Base-by-base conservation (phyloP, 768 basidiomycete species). In the Tulasnella calospora region DNA sequence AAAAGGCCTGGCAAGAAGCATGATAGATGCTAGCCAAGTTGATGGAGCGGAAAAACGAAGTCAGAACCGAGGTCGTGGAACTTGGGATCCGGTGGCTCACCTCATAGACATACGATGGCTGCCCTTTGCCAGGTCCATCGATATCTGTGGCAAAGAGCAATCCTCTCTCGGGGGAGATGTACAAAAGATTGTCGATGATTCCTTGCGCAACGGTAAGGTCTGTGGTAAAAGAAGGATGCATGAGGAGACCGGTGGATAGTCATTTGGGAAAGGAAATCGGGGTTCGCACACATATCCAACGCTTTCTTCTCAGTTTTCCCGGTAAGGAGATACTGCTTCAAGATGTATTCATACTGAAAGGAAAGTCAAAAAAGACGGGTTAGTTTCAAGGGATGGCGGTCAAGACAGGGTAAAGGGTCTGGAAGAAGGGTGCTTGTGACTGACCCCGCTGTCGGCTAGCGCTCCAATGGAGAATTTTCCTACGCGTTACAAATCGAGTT, bases 1-100 rank as follows among this genome's bases (percentile, higher is more conserved):
- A 94, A 85, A 19, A 94, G 85, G 23, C 93, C 92, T 0, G 92
- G 92, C 71, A 92, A 86, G 85, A 93, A 94, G 84, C 92, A 93
- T 10, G 92, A 89, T 36, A 94, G 85, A 81, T 94, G 92, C 80
- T 94, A 92, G 15, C 8, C 30, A 15, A 33, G 27, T 67, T 1
- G n/a, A 27, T 9, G 5, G 81, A 71, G 71, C 27, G 9, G 33
- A 75, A 75, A 38, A 21, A 78, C 19, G 9, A 41, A 46, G 21
- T 41, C 74, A 12, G 21, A 78, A 23, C 85, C 84, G n/a, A 33
- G 44, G 30, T 46, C 13, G 13, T 74, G 8, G 38, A 40, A 8
- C 35, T 61, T 13, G 51, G 12, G 8, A 67, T 36, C 17, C 36
- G 36, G 33, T 33, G n/a, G 21, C 35, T 38, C 10, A 76, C 75